Conservation (phyloP, 2,329 filamentous ascomycete genomes). For the Colletotrichum tofieldiae region DNA sequence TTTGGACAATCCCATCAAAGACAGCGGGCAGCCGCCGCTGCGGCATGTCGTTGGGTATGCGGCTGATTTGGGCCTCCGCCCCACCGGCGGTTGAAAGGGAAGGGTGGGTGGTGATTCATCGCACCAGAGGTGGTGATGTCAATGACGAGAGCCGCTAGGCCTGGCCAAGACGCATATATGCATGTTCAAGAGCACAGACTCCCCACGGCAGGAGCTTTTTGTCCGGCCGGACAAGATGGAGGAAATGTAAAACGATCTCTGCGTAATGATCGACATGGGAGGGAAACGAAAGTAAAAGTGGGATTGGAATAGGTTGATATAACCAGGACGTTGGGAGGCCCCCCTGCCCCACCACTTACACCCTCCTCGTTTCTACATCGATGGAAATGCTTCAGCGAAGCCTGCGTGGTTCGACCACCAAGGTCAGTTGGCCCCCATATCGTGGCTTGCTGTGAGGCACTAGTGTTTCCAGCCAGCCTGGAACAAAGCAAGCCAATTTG, state of each 20-base stretch:
- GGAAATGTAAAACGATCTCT: background rate
- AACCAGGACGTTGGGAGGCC: background rate
- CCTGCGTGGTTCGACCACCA: too few species aligned
- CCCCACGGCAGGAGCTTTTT: background rate
- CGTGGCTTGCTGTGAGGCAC: background rate
- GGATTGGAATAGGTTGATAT: background rate
- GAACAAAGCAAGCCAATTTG: fast-evolving
- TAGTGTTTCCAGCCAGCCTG: slow-evolving; percentile 8
- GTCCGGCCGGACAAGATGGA: background rate
- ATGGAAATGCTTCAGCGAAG: background rate
- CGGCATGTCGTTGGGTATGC: background rate
- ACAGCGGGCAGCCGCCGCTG: background rate
- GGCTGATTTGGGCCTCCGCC: background rate
- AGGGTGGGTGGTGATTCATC: slow-evolving; percentile 37
- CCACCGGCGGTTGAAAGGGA: background rate
- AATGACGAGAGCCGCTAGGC: slow-evolving; percentile 13
- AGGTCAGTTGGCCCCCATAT: background rate
- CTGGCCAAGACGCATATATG: slow-evolving; percentile 7
- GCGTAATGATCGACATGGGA: slow-evolving; percentile 19
- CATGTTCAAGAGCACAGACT: slow-evolving; percentile 28
- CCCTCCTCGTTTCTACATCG: too few species aligned
- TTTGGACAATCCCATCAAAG: background rate
- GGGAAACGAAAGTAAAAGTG: background rate
- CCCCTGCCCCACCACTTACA: fast-evolving
- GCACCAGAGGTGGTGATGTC: slow-evolving; percentile 34